Evolutionary conservation across 2,329 filamentous ascomycete species (phyloP).

Genomic region (Thelonectria discophora): DNA sequence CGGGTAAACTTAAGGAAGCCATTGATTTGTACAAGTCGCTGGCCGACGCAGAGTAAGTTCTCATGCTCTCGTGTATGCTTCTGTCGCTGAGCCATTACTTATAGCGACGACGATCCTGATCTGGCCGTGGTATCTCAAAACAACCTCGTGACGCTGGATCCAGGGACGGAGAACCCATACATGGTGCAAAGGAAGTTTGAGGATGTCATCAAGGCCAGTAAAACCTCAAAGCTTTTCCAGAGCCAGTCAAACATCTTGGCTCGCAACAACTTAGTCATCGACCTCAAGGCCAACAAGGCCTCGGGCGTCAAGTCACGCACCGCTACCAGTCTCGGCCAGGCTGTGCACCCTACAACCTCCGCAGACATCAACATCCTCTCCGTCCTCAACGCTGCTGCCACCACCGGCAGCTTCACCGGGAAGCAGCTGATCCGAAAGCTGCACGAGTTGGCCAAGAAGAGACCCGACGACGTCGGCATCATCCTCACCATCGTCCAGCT

Average conservation of each 20-base stretch:
- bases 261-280: constrained; percentile 71
- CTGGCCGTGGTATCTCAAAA: constrained; percentile 73
- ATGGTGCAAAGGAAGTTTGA: constrained; percentile 70
- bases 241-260: constrained; percentile 67
- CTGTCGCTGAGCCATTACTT: constrained; percentile 42
- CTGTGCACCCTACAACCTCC: constrained; percentile 41
- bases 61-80: neutral
- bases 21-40: constrained; percentile 69
- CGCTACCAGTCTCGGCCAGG: constrained; percentile 49
- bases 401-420: constrained; percentile 69
- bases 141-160: constrained; percentile 61
- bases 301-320: constrained; percentile 65
- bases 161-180: constrained; percentile 68
- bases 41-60: constrained; percentile 66
- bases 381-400: constrained; percentile 74
- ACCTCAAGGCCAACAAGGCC: constrained; percentile 74
- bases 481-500: constrained; percentile 83
- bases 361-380: constrained; percentile 54
- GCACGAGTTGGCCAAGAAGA: constrained; percentile 73
- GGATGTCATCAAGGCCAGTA: constrained; percentile 59
- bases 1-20: constrained; percentile 74
- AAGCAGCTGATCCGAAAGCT: constrained; percentile 76
- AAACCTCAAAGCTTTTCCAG: constrained; percentile 73
- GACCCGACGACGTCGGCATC: constrained; percentile 83
- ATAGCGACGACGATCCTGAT: constrained; percentile 72